phyloP scores from a whole-genome alignment of 176 grass and related monocot species.

The Pontederia paniculata region DNA sequence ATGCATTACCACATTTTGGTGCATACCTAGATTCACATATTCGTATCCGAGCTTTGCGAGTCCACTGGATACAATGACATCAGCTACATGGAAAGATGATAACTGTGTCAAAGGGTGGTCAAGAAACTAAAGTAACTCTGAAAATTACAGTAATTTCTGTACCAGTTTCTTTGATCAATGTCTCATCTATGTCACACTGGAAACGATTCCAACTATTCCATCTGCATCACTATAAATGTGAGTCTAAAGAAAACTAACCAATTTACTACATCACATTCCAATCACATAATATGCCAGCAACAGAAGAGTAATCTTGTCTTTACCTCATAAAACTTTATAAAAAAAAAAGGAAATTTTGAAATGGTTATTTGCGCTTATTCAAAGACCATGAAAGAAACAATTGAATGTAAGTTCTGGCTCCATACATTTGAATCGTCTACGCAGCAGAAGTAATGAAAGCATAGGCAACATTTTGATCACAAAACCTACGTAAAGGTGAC shows the following conservation, averaged over 20 bases:
- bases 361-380: too few relatives aligned
- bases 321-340: too few relatives aligned
- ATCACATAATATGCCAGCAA: neutral
- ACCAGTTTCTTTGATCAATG: slow-evolving; percentile 39
- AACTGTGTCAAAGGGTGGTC: neutral
- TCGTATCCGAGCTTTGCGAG: slow-evolving; percentile 48
- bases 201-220: slow-evolving; percentile 84
- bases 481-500: neutral
- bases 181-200: slow-evolving; percentile 42
- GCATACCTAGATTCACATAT: slow-evolving; percentile 48
- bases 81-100: slow-evolving; percentile 25
- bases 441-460: neutral
- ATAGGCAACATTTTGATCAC: neutral
- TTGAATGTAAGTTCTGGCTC: too few relatives aligned
- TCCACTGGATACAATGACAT: slow-evolving; percentile 41
- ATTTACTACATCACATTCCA: neutral
- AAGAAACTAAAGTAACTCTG: neutral
- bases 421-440: too few relatives aligned
- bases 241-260: neutral
- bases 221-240: slow-evolving; percentile 11
- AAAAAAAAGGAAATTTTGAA: too few relatives aligned
- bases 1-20: too few relatives aligned
- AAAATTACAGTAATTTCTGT: neutral
- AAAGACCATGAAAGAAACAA: too few relatives aligned
- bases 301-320: neutral